phyloP scores from a whole-genome alignment of 495 filamentous ascomycete genomes.

The Neurospora africana region DNA sequence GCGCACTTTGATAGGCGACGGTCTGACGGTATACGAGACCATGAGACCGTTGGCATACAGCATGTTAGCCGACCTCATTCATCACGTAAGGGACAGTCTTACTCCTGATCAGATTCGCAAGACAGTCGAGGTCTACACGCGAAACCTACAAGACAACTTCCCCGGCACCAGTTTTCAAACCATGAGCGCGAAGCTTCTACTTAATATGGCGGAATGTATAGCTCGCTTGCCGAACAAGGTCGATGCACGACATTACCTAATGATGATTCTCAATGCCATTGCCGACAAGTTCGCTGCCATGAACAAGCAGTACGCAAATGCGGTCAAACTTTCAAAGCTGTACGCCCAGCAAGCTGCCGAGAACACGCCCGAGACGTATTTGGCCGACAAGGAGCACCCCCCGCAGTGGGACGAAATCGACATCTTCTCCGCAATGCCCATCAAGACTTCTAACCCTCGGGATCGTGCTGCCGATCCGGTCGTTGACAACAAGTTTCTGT shows the following conservation, averaged over 20 bases:
- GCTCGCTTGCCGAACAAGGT: constrained; percentile 81
- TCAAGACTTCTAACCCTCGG: constrained; percentile 86
- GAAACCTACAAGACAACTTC: constrained; percentile 89
- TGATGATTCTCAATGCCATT: constrained; percentile 96
- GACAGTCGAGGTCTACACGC: constrained; percentile 94
- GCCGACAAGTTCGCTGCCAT: constrained; percentile 97
- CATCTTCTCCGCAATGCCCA: constrained; percentile 91
- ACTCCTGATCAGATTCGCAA: constrained; percentile 79
- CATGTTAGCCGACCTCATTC: constrained; percentile 95
- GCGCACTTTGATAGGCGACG: constrained; percentile 86
- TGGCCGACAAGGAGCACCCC: constrained; percentile 66
- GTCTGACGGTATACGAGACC: constrained; percentile 90
- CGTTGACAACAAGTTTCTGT: constrained; percentile 96
- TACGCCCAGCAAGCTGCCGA: constrained; percentile 59
- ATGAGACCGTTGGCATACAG: constrained; percentile 95
- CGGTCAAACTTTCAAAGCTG: constrained; percentile 76
- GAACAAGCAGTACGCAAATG: constrained; percentile 91
- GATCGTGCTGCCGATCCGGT: constrained; percentile 87
- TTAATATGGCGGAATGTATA: constrained; percentile 98
- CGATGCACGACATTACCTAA: constrained; percentile 87
- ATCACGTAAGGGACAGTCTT: constrained; percentile 85
- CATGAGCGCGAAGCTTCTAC: constrained; percentile 93
- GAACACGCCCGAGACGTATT: constrained; percentile 61
- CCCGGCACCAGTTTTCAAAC: constrained; percentile 98
- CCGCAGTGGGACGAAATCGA: constrained; percentile 98